Evolutionary conservation across 495 filamentous ascomycete species (phyloP), one percentile per base, ranked within the genome.

Genomic region (Penicillium roqueforti): DNA sequence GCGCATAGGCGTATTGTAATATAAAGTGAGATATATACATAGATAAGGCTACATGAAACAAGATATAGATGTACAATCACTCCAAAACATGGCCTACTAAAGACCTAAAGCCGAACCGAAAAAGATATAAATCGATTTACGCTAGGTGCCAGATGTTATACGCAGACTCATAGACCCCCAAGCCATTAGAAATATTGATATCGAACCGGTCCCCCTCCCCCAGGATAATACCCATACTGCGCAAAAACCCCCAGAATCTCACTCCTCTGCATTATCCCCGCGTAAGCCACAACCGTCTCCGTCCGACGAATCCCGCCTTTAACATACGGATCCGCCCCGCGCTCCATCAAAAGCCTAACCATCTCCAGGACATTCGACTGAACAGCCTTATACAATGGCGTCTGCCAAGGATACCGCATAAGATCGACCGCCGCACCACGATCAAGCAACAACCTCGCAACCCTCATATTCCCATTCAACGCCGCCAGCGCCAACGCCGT

Each of bases 401-500:
- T 57, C 38, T 53, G 31, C 32, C 48, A 20, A n/a, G 55, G 38
- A 31, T 46, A 52, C 3, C 25, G 28, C 13, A 34, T 42, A n/a
- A 45, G 56, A 14, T 72, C 58, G 18, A 77, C 61, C 34, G 67
- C 51, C 1, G 74, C 71, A 13, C 67, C 68, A 9, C 55, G 57
- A 26, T 66, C 55, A 13, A 78, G 55, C n/a, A 80, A 54, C 14
- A 72, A 56, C 39, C 68, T 65, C 25, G 70, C 68, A 49, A 76
- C 65, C 9, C 66, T 66, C 16, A 69, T 48, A 54, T 71, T 56
- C 9, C 75, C 75, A 9, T 62, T 62, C 22, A 61, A 40, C 5
- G 70, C 68, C 6, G 76, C 76, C 40, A 70, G 58, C 25, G 75
- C 68, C 29, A 80, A 58, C n/a, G 74, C 71, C 1, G 69, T 72